phyloP scores from a whole-genome alignment of 2,329 filamentous ascomycete genomes.

The Xylaria sp. region DNA sequence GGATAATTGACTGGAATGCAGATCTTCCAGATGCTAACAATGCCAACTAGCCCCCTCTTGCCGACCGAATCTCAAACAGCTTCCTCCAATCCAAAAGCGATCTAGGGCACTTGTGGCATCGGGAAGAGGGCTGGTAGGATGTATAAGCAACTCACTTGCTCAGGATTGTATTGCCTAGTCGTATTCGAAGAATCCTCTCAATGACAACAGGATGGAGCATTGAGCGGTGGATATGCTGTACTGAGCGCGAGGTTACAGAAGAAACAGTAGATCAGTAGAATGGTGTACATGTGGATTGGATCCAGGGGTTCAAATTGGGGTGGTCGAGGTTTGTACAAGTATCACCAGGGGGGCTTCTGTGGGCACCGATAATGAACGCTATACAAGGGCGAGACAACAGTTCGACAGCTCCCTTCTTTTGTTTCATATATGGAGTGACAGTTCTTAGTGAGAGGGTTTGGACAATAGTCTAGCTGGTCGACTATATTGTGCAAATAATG shows the following conservation, averaged over 20 bases:
- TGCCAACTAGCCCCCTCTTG: slow-evolving; percentile 40
- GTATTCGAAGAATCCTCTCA: slow-evolving; percentile 25
- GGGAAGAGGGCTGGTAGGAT: slow-evolving; percentile 31
- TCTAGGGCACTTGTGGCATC: slow-evolving; percentile 37
- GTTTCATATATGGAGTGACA: slow-evolving; percentile 42
- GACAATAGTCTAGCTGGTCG: slow-evolving; percentile 30
- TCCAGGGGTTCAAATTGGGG: slow-evolving; percentile 46
- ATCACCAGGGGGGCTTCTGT: slow-evolving; percentile 3
- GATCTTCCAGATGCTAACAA: slow-evolving; percentile 42
- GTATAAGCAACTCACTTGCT: slow-evolving; percentile 21
- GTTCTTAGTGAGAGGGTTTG: slow-evolving; percentile 36
- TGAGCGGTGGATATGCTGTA: slow-evolving; percentile 29
- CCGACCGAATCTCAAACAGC: slow-evolving; percentile 34
- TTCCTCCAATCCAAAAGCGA: slow-evolving; percentile 35
- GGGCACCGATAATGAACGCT: slow-evolving; percentile 17
- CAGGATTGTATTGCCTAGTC: slow-evolving; percentile 20
- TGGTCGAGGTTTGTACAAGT: slow-evolving; percentile 25
- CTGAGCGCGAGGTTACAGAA: slow-evolving; percentile 25
- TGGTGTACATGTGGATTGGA: slow-evolving; percentile 38
- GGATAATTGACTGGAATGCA: slow-evolving; percentile 44
- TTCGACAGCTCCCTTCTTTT: slow-evolving; percentile 38
- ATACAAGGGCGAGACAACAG: slow-evolving; percentile 27
- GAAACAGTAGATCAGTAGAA: slow-evolving; percentile 13
- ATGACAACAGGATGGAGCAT: slow-evolving; percentile 19
- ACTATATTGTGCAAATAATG: slow-evolving; percentile 16